Percentiles rank a stretch among this genome's conserved stretches.
Conservation (phyloP, 192 early-diverging fungal species). For the Dissophora globulifera region DNA sequence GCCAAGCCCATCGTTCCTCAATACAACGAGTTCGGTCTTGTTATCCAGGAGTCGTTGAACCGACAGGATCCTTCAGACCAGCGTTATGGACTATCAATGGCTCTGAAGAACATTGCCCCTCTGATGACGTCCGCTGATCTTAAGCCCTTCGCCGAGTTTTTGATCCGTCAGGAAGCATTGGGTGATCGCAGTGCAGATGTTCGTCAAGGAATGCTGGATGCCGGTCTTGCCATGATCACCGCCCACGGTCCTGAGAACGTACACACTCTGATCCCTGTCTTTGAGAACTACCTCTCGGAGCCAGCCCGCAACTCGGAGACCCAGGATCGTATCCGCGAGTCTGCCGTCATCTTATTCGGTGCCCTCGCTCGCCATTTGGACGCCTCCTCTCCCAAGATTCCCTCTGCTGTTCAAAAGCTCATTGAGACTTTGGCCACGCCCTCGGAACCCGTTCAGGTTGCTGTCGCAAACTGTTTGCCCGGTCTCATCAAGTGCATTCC, state of each 20-base stretch:
- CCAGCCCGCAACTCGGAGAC: constrained; percentile 76
- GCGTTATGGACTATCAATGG: constrained; percentile 86
- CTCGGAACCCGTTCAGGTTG: constrained; percentile 93
- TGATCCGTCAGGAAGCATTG: constrained; percentile 85
- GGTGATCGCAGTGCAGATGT: constrained; percentile 87
- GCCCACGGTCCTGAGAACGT: constrained; percentile 75
- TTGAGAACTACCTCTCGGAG: constrained; percentile 81
- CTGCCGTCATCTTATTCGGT: constrained; percentile 92
- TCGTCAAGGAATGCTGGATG: constrained; percentile 84
- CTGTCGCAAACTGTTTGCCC: constrained; percentile 95
- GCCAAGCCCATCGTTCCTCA: constrained; percentile 81
- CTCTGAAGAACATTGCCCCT: constrained; percentile 75
- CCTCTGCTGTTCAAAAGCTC: constrained; percentile 85
- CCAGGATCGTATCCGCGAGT: constrained; percentile 90
- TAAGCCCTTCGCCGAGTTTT: constrained; percentile 70
- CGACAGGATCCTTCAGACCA: constrained; percentile 81
- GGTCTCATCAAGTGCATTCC: constrained; percentile 83
- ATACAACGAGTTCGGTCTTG: constrained; percentile 91
- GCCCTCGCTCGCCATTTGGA: constrained; percentile 90
- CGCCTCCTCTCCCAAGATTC: constrained; percentile 75
- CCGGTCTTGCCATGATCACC: constrained; percentile 82
- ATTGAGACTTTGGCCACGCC: constrained; percentile 93
- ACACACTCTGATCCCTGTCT: constrained; percentile 74
- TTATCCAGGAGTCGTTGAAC: constrained; percentile 85
- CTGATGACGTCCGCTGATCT: constrained; percentile 63